Conservation (phyloP, 1,284 basidiomycete genomes). For the Pseudozyma sp. region DNA sequence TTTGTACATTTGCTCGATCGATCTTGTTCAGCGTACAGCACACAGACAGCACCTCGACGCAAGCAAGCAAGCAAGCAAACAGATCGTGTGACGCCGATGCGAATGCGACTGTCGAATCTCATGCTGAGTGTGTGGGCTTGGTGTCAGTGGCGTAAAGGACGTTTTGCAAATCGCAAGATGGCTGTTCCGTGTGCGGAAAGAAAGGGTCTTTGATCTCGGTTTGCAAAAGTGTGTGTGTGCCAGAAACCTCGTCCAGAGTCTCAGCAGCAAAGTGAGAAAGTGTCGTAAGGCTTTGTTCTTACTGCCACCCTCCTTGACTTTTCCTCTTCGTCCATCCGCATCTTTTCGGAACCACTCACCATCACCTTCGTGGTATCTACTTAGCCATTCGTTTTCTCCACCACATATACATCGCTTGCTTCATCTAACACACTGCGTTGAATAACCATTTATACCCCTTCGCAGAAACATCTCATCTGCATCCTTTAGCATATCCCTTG, state of each 20-base stretch:
- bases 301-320: not conserved
- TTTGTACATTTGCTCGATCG: constrained; percentile 2
- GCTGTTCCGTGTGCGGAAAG: not conserved
- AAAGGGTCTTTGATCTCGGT: constrained; percentile 1
- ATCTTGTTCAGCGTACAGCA: not conserved
- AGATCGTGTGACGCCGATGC: too few relatives aligned
- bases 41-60: too few relatives aligned
- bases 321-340: not conserved
- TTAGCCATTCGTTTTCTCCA: not conserved
- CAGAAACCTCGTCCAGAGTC: constrained; percentile 1
- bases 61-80: too few relatives aligned
- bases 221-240: not conserved
- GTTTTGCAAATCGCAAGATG: too few relatives aligned
- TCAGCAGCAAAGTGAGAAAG: not conserved
- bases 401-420: not conserved
- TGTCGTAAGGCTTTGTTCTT: not conserved
- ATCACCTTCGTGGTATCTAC: not conserved
- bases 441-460: not conserved
- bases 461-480: too few relatives aligned
- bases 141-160: constrained; percentile 15
- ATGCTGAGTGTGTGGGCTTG: too few relatives aligned
- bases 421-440: not conserved
- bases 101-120: too few relatives aligned
- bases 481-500: too few relatives aligned
- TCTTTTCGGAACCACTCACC: not conserved